Base-by-base conservation (phyloP, 805 yeast genomes). In the Monosporozyma servazzii region DNA sequence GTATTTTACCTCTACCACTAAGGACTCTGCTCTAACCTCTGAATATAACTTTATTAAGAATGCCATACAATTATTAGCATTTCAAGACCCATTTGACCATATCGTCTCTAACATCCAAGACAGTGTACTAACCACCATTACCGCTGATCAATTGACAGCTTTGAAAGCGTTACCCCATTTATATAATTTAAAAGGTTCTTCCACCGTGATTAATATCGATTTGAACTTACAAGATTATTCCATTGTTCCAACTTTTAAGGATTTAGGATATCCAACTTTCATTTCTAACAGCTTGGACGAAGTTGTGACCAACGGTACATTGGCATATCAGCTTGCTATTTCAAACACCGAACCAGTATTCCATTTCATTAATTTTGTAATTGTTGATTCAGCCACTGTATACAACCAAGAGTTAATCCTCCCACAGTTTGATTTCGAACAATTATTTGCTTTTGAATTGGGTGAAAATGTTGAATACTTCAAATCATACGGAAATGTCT, bases 241-340 rank as follows among this genome's bases (percentile, higher is more conserved):
- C 27, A 71, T 78, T 15, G 77, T 88, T 27, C 73, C 91, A n/a
- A 77, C 88, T 7, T 72, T 86, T 58, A 81, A 90, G 63, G 91
- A 87, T 65, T 71, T 84, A 41, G 80, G 81, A 15, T 77, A 75
- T 58, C 76, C 81, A 6, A 73, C 84, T 23, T 66, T 90, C 55
- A 76, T 89, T 51, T 86, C 96, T n/a, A 81, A 79, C 59, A 69
- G 73, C 39, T 64, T 76, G 5, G 63, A 71, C 31, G 88, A 84
- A 54, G 73, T 84, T 9, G 67, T 72, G 45, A 75, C 75, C 48
- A 73, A 78, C 54, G 74, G 86, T 5, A 67, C 78, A 45, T 76
- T 81, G 25, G 79, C 95, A 2, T 78, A 80, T 58, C 69, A 79
- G 45, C 66, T 82, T 40, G 78, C 90, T 7, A 65, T 72, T 36